Evolutionary conservation across 1,284 basidiomycete species (phyloP), one percentile per base, ranked within the genome.

Genomic region (Apiotrichum mycotoxinovorans): DNA sequence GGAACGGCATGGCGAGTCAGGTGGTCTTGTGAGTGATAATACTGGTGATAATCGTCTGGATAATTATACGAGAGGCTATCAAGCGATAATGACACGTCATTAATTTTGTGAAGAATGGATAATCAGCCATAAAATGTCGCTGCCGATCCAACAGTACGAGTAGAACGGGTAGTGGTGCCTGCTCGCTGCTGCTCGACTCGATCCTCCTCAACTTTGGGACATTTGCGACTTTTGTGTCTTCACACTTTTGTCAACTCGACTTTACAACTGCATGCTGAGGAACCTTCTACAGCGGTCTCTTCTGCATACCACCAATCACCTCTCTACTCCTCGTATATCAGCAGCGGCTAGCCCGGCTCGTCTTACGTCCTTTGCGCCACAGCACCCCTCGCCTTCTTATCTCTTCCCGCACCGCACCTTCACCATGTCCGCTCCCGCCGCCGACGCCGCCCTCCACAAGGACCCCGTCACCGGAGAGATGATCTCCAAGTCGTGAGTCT

Each of bases 391-490:
- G 23, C 23, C 46, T 18, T 11, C 40, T 40, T 42, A 26, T 37
- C 48, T 38, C 35, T 22, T 27, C 37, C 4, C 23, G 18, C 26
- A 30, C 18, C 59, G 65, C 51, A 18, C 54, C 34, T 66, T 72
- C 66, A 75, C 40, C 43, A 78, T 78, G 76, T 78, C 73, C 33
- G 74, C 72, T 38, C 71, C 40, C 20, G 40, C 40, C 37, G 58
- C 60, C 30, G 71, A 67, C 27, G 67, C 64, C 47, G 71, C 72
- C 60, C 66, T 74, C 22, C 75, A 75, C 66, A 78, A 78, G 67
- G 93, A 96, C 77, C 87, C 88, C 44, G 84, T 91, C 61, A 94
- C 93, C 3, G 92, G 91, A 42, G 92, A 96, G 78, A 84, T 93
- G 87, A 85, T 97, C 71, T 94, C 91, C 79, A 97, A 97, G 84